Percentiles rank a stretch among this genome's conserved stretches.
Conservation (phyloP, 2,329 filamentous ascomycete genomes). For the Fusarium proliferatum region DNA sequence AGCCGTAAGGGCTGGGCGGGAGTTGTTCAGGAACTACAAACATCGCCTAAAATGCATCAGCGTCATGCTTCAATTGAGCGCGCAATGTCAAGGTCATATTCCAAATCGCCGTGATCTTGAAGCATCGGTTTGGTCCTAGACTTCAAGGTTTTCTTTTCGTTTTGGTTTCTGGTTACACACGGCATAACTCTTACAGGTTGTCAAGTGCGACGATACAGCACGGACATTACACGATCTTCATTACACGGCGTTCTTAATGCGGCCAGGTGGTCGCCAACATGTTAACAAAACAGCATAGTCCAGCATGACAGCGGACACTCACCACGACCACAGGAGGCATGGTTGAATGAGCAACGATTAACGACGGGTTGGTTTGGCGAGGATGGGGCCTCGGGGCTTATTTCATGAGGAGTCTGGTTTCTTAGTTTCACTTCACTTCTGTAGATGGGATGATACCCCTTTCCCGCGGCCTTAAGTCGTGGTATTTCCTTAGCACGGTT, state of each 20-base stretch:
- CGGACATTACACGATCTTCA: slow-evolving; percentile 28
- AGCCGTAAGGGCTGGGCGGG: slow-evolving; percentile 68
- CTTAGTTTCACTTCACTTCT: slow-evolving; percentile 44
- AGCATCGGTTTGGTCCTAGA: slow-evolving; percentile 13
- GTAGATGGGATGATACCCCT: slow-evolving; percentile 57
- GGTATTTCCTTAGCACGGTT: slow-evolving; percentile 21
- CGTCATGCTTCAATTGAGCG: slow-evolving; percentile 72
- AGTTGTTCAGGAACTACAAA: slow-evolving; percentile 71
- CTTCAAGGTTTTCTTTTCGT: slow-evolving; percentile 34
- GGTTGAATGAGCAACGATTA: slow-evolving; percentile 45
- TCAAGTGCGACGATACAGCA: slow-evolving; percentile 29
- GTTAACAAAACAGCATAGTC: slow-evolving; percentile 35
- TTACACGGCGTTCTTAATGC: slow-evolving; percentile 40
- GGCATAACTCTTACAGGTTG: slow-evolving; percentile 33
- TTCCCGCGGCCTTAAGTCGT: slow-evolving; percentile 29
- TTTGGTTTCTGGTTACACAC: slow-evolving; percentile 31
- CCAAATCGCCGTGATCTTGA: slow-evolving; percentile 47
- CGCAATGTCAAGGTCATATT: slow-evolving; percentile 57
- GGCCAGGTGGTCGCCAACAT: slow-evolving; percentile 29
- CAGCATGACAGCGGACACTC: slow-evolving; percentile 18
- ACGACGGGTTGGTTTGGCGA: slow-evolving; percentile 37
- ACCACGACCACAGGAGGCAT: slow-evolving; percentile 16
- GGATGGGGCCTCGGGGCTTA: slow-evolving; percentile 19
- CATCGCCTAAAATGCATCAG: slow-evolving; percentile 69
- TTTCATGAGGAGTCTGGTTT: slow-evolving; percentile 34